Conservation (phyloP, 2,329 filamentous ascomycete genomes). For the Fusarium citri region DNA sequence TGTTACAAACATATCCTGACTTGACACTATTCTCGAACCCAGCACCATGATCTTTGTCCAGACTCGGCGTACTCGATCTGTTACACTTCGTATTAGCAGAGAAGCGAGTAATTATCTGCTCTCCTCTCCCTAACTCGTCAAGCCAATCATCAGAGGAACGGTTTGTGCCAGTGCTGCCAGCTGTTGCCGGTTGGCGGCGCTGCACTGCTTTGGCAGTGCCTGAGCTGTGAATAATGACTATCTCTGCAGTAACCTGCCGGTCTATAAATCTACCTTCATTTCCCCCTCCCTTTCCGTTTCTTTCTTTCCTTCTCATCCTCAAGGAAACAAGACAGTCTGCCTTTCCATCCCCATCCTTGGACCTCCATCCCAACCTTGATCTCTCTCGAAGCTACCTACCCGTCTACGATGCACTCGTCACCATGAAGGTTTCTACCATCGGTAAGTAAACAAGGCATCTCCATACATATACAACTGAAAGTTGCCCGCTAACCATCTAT, state of each 20-base stretch:
- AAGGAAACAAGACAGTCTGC: background rate
- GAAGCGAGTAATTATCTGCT: no score
- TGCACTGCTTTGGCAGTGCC: background rate
- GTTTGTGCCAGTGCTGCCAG: background rate
- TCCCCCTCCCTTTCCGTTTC: background rate
- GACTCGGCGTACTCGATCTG: background rate
- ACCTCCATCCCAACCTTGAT: background rate
- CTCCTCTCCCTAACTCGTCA: accelerated
- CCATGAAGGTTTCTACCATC: conserved; percentile 10
- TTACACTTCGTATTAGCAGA: background rate
- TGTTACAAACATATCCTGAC: background rate
- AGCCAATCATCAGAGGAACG: background rate
- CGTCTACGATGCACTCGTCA: background rate
- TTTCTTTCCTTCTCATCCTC: background rate
- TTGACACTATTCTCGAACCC: background rate
- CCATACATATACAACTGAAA: accelerated
- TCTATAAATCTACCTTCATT: background rate
- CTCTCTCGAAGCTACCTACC: background rate
- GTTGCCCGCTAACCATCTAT: background rate
- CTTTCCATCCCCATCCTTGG: background rate
- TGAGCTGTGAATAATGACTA: background rate
- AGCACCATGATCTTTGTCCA: background rate
- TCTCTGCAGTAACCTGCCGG: background rate
- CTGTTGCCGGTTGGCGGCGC: background rate
- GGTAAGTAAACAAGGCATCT: background rate